Percentiles rank a stretch among this genome's conserved stretches.
phyloP scores from a whole-genome alignment of 371 early-diverging fungal genomes.

The Rhizopus delemar region DNA sequence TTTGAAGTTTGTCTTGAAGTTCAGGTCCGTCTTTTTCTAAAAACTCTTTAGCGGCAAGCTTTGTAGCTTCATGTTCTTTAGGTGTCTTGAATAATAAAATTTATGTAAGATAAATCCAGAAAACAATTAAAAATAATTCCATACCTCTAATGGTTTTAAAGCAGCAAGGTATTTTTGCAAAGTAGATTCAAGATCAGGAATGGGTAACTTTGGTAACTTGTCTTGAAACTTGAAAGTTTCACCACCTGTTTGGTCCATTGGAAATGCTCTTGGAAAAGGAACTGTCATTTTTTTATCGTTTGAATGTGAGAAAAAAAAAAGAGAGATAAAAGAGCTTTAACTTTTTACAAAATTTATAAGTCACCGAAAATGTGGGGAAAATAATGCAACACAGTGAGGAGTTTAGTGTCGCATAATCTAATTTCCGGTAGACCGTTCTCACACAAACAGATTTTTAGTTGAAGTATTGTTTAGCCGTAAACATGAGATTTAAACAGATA shows the following conservation, averaged over 20 bases:
- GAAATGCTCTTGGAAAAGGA: conserved; percentile 12
- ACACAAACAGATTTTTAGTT: background rate
- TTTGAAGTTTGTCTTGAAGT: conserved; percentile 77
- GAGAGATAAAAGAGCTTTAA: conserved; percentile 1
- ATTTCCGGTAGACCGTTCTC: background rate
- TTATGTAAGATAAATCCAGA: background rate
- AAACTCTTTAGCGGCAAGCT: conserved; percentile 68
- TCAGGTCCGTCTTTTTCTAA: conserved; percentile 69
- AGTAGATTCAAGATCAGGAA: conserved; percentile 86
- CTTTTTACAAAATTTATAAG: background rate
- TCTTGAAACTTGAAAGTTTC: conserved; percentile 57
- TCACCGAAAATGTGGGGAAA: conserved; percentile 5
- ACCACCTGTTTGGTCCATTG: conserved; percentile 23
- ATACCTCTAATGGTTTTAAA: conserved; percentile 75
- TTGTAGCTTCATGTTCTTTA: conserved; percentile 69
- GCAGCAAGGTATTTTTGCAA: conserved; percentile 70
- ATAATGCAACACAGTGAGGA: background rate
- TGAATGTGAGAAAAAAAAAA: conserved; percentile 8
- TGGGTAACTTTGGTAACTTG: conserved; percentile 78
- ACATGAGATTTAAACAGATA: too few species aligned
- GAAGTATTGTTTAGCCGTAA: too few species aligned
- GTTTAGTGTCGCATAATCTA: background rate
- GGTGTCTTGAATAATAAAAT: conserved; percentile 21
- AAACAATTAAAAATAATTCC: background rate
- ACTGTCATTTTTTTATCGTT: conserved; percentile 5